Evolutionary conservation across 352 stramenopile genomes (phyloP).

Genomic region (Globisporangium cederbergense): DNA sequence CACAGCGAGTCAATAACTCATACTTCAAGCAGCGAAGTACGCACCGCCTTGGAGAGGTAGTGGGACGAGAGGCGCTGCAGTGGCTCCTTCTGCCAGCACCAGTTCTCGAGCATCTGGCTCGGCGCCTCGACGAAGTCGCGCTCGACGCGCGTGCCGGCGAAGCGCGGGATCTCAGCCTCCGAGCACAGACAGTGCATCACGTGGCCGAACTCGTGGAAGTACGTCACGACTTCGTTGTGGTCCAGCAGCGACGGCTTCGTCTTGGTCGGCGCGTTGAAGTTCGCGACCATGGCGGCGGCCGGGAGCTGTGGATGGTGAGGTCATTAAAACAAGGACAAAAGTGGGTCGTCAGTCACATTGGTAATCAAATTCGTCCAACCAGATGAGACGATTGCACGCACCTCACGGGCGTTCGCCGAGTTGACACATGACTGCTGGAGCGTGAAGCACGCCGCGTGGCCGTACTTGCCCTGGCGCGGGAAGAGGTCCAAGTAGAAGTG

Average conservation of each 20-base stretch:
- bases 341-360: not conserved
- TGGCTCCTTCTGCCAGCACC: constrained; percentile 86
- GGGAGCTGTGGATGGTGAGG: constrained; percentile 25
- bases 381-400: not conserved
- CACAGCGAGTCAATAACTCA: not conserved
- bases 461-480: constrained; percentile 84
- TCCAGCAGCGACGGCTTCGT: constrained; percentile 73
- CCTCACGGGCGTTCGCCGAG: constrained; percentile 50
- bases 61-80: constrained; percentile 85
- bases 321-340: constrained; percentile 10
- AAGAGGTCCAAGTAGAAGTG: constrained; percentile 90
- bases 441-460: constrained; percentile 87
- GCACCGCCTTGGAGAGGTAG: constrained; percentile 65
- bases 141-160: constrained; percentile 76
- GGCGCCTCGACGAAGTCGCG: constrained; percentile 90
- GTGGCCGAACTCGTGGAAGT: constrained; percentile 90
- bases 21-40: not conserved
- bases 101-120: constrained; percentile 91
- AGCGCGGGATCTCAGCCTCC: constrained; percentile 71
- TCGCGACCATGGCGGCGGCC: constrained; percentile 88
- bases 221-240: constrained; percentile 87
- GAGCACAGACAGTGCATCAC: constrained; percentile 90
- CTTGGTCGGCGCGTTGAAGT: constrained; percentile 83
- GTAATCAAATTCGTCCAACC: not conserved
- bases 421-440: constrained; percentile 77